These are phyloP conservation scores for Raphanus sativus DNA, from an alignment of 345 rosid species.

Conservation along the genomic window DNA sequence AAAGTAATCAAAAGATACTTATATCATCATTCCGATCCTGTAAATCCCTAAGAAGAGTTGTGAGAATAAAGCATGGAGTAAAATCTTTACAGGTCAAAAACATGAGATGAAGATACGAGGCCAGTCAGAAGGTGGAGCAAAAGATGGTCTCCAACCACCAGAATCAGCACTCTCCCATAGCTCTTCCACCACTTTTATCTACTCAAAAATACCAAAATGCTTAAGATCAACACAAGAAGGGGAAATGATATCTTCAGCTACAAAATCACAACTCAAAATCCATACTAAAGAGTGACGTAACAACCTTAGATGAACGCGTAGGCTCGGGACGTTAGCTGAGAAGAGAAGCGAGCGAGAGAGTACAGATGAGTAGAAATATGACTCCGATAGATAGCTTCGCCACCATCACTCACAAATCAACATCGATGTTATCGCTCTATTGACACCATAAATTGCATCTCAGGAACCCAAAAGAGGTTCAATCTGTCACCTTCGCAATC, in stretches of 20 bases:
- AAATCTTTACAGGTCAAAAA: conserved; percentile 27
- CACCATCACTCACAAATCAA: conserved; percentile 31
- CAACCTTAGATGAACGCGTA: conserved; percentile 55
- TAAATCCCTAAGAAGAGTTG: conserved; percentile 23
- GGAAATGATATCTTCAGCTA: no score
- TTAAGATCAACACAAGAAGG: no score
- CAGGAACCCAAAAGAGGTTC: not conserved
- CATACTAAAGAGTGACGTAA: not conserved
- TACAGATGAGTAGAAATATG: conserved; percentile 69
- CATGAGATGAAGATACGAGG: conserved; percentile 55
- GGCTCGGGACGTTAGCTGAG: conserved; percentile 52
- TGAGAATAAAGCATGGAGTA: conserved; percentile 27
- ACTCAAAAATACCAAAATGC: not conserved
- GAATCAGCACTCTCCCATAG: conserved; percentile 82
- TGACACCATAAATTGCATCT: not conserved
- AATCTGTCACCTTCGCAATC: conserved; percentile 31
- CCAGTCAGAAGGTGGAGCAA: conserved; percentile 95
- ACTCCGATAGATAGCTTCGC: conserved; percentile 63
- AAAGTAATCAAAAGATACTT: conserved; percentile 8
- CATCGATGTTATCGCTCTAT: conserved; percentile 9
- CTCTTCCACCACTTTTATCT: conserved; percentile 53
- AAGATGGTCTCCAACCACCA: conserved; percentile 92
- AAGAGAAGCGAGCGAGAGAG: conserved; percentile 63
- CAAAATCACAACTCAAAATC: not conserved
- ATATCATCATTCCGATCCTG: conserved; percentile 1